phyloP scores from a whole-genome alignment of 345 rosid genomes.

The Citrus trifoliata region DNA sequence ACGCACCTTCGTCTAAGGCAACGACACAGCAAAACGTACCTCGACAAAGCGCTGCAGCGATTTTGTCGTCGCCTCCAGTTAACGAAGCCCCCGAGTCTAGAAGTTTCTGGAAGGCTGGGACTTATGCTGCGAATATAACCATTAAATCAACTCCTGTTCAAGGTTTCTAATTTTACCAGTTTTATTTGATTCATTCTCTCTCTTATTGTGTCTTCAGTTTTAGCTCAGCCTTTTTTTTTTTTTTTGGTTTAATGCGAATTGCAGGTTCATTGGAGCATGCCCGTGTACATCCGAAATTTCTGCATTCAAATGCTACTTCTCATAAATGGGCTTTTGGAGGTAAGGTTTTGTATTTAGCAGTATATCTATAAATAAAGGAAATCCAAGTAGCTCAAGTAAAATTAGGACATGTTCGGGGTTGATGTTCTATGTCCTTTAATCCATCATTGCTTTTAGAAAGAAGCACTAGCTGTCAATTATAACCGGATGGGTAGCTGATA shows the following conservation, averaged over 20 bases:
- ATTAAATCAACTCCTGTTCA: slow-evolving; percentile 16
- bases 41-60: slow-evolving; percentile 13
- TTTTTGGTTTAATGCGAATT: neutral
- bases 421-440: too few relatives aligned
- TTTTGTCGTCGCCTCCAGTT: slow-evolving; percentile 17
- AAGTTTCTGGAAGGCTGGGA: slow-evolving; percentile 92
- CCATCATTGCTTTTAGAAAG: too few relatives aligned
- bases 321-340: slow-evolving; percentile 99
- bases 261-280: slow-evolving; percentile 80
- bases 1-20: neutral
- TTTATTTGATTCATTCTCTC: neutral
- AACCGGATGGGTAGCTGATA: too few relatives aligned
- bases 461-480: too few relatives aligned
- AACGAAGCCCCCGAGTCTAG: slow-evolving; percentile 43
- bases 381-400: neutral
- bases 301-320: slow-evolving; percentile 98
- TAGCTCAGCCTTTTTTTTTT: neutral
- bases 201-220: neutral
- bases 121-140: slow-evolving; percentile 23
- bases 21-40: neutral
- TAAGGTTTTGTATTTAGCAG: slow-evolving; percentile 13
- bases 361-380: neutral
- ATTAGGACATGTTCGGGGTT: too few relatives aligned
- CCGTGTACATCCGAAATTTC: slow-evolving; percentile 91
- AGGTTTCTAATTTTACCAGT: slow-evolving; percentile 10